Percentiles rank a stretch among this genome's conserved stretches.
Conservation (phyloP, 768 basidiomycete genomes). For the Hydnomerulius pinastri region DNA sequence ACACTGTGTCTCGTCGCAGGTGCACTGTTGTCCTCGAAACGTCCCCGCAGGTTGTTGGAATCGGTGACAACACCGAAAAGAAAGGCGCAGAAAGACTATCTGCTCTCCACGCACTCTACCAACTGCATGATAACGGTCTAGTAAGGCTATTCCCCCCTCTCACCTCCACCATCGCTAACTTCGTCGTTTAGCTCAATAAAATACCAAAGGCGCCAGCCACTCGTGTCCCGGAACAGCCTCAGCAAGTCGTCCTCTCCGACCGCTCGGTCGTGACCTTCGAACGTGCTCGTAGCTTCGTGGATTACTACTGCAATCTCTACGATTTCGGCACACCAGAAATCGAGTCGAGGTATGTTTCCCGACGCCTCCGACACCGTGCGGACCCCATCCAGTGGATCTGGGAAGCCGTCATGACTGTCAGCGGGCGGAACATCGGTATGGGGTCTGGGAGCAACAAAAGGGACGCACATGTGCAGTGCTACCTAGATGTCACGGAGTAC, state of each 20-base stretch:
- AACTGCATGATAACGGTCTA: slow-evolving; percentile 60
- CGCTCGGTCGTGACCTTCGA: slow-evolving; percentile 66
- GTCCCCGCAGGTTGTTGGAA: slow-evolving; percentile 47
- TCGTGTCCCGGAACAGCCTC: slow-evolving; percentile 4
- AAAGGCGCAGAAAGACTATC: slow-evolving; percentile 77
- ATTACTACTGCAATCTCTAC: slow-evolving; percentile 87
- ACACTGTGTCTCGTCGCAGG: slow-evolving; percentile 15
- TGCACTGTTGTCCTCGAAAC: slow-evolving; percentile 28
- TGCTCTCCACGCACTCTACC: slow-evolving; percentile 70
- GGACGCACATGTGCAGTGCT: slow-evolving; percentile 66
- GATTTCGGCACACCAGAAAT: slow-evolving; percentile 74
- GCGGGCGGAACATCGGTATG: slow-evolving; percentile 79
- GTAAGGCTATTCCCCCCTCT: slow-evolving; percentile 47
- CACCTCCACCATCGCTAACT: not conserved
- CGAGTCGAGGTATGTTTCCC: too few species aligned
- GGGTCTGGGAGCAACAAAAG: slow-evolving; percentile 74
- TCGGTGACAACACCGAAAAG: slow-evolving; percentile 60
- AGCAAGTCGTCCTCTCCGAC: slow-evolving; percentile 53
- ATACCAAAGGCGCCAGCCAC: slow-evolving; percentile 19
- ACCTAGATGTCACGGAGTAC: slow-evolving; percentile 86
- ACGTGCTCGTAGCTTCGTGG: slow-evolving; percentile 86
- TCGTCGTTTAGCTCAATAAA: slow-evolving; percentile 29
- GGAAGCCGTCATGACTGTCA: slow-evolving; percentile 78
- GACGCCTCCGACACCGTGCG: too few species aligned
- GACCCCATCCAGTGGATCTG: slow-evolving; percentile 40